Evolutionary conservation across 148 eudicot species (phyloP), one percentile per base, ranked within the genome.

Genomic region (Vaccinium macrocarpon): DNA sequence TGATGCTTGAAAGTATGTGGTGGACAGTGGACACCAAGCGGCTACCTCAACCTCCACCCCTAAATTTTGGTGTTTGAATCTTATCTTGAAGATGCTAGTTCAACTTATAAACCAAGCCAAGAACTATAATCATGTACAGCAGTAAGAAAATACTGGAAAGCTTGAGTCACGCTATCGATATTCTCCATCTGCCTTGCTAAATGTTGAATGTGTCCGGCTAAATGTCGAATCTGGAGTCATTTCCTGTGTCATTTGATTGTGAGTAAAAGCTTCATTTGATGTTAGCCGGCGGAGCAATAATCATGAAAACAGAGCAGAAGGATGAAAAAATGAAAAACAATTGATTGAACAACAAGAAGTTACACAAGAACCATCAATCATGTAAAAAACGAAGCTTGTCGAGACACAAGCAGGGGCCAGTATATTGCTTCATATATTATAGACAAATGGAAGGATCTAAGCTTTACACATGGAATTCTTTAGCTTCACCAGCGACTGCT

Each of bases 391-490:
- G 35, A 11, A 3, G 42, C 74, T 70, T 29, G 35, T 25, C 32
- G 7, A 70, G 18, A 13, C 74, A 27, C 74, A 29, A 70, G 74
- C 74, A 29, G 42, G 74, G 42, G 74, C 13, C 42, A 15, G 11
- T 11, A 16, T 14, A 71, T 15, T 13, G 42, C 21, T 29, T 8
- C 32, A 29, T 38, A 14, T 46, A 35, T 8, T 46, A 35, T 8
- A 35, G 76, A 32, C 48, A 35, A 35, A 14, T 29, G 76, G 48
- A 32, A 32, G 74, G 74, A 70, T 25, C 91, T 91, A 96, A 73
- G 95, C 84, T 80, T 92, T 91, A 87, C 99, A 96, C 79, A 97
- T 59, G 50, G 98, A 92, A 49, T 90, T 75, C 84, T 90, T 95
- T 87, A 92, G 98, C 91, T 97, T 97, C 83, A 87, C 66, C 85